phyloP scores from a whole-genome alignment of 1,139 yeast species.

The Scheffersomyces cryptocercus region DNA sequence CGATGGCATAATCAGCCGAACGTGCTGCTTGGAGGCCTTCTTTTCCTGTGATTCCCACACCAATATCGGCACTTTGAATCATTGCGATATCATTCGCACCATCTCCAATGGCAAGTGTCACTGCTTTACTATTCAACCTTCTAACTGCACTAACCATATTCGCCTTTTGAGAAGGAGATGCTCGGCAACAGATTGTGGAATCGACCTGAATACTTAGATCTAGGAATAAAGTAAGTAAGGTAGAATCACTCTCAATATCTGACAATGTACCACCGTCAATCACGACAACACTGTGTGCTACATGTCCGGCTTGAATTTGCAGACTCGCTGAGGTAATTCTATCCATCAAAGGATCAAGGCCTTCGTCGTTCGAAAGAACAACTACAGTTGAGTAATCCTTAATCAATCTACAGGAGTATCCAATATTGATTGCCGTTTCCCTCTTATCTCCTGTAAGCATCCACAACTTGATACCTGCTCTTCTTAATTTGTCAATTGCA shows the following conservation, averaged over 20 bases:
- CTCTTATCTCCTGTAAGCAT: slow-evolving; percentile 98
- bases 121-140: slow-evolving; percentile 59
- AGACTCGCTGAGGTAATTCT: slow-evolving; percentile 59
- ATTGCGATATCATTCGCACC: slow-evolving; percentile 99
- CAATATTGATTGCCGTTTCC: slow-evolving; percentile 97
- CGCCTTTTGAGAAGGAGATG: slow-evolving; percentile 96
- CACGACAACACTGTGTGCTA: slow-evolving; percentile 93
- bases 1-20: slow-evolving; percentile 92
- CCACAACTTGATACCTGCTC: slow-evolving; percentile 96
- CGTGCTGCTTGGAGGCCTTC: slow-evolving; percentile 98
- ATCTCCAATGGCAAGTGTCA: slow-evolving; percentile 97
- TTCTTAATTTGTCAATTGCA: slow-evolving; percentile 83
- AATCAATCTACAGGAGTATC: slow-evolving; percentile 89
- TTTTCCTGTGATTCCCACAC: slow-evolving; percentile 94
- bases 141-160: slow-evolving; percentile 81
- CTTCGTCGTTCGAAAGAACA: slow-evolving; percentile 64
- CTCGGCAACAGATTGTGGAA: slow-evolving; percentile 93
- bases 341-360: slow-evolving; percentile 49
- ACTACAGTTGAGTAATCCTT: slow-evolving; percentile 91
- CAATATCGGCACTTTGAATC: slow-evolving; percentile 98
- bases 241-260: slow-evolving; percentile 69
- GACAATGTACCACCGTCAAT: slow-evolving; percentile 87
- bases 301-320: slow-evolving; percentile 63
- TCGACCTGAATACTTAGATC: slow-evolving; percentile 86
- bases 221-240: slow-evolving; percentile 70